phyloP scores from a whole-genome alignment of 106 monocot genomes.

The Xerophyta viscosa region DNA sequence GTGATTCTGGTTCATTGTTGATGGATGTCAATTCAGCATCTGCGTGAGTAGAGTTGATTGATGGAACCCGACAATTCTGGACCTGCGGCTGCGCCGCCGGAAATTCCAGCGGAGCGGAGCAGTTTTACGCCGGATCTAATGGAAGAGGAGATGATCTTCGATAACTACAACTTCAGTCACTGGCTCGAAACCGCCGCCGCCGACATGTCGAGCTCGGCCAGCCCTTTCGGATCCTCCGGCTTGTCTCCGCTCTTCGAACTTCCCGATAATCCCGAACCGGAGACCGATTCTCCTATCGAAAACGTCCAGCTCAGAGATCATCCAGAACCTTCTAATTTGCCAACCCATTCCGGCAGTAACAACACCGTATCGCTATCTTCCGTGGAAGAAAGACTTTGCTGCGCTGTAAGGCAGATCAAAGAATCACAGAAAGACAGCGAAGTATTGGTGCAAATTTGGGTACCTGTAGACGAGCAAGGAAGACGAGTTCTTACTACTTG shows the following conservation, averaged over 20 bases:
- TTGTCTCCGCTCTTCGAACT: conserved; percentile 5
- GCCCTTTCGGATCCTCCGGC: background rate
- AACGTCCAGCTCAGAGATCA: too few relatives aligned
- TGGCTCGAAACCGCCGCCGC: conserved; percentile 8
- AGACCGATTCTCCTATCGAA: too few relatives aligned
- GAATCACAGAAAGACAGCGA: conserved; percentile 31
- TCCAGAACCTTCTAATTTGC: too few relatives aligned
- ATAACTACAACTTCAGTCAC: background rate
- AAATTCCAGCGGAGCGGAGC: background rate
- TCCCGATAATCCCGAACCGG: too few relatives aligned
- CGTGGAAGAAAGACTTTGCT: conserved; percentile 18
- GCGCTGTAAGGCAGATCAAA: conserved; percentile 20
- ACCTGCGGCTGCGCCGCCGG: background rate
- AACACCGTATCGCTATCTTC: conserved; percentile 2
- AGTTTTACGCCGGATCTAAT: conserved; percentile 18
- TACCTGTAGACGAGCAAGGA: conserved; percentile 32
- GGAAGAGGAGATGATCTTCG: conserved; percentile 19
- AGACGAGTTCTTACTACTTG: conserved; percentile 46
- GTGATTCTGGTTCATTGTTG: too few relatives aligned
- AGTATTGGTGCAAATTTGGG: conserved; percentile 75
- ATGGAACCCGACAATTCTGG: too few relatives aligned
- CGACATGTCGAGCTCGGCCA: conserved; percentile 1
- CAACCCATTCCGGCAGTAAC: too few relatives aligned
- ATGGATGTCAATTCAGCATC: too few relatives aligned
- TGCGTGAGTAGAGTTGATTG: too few relatives aligned